Evolutionary conservation across 1,284 basidiomycete genomes (phyloP).

Genomic region (Ganoderma resinaceum): DNA sequence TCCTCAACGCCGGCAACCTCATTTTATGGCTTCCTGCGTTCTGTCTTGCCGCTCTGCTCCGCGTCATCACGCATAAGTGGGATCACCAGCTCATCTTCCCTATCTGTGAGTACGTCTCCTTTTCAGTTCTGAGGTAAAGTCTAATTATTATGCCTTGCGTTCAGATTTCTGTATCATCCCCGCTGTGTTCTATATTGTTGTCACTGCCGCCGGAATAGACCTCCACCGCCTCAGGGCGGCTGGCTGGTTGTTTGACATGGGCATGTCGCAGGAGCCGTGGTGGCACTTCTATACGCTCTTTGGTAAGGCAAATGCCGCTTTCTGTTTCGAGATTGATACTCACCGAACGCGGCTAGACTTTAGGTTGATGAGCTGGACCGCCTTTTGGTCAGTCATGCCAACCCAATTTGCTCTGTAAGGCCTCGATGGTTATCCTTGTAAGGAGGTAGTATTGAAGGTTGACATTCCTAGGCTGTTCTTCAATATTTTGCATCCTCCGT

Average conservation of each 20-base stretch:
- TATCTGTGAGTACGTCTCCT: constrained; percentile 63
- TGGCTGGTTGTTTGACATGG: constrained; percentile 94
- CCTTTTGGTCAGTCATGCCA: constrained; percentile 80
- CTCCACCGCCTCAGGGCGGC: constrained; percentile 64
- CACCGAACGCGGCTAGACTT: constrained; percentile 56
- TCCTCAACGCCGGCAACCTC: constrained; percentile 66
- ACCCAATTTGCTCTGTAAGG: constrained; percentile 80
- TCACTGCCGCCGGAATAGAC: constrained; percentile 69
- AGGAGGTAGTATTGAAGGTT: neutral
- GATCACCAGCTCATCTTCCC: constrained; percentile 95
- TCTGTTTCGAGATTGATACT: neutral
- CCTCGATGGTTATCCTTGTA: neutral
- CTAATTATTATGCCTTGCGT: neutral
- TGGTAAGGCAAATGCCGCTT: constrained; percentile 48
- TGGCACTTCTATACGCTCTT: constrained; percentile 84
- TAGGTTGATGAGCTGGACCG: constrained; percentile 61
- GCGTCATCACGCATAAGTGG: constrained; percentile 83
- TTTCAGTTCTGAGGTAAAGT: neutral
- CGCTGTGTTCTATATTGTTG: constrained; percentile 83
- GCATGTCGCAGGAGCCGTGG: constrained; percentile 70
- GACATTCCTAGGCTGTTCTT: constrained; percentile 72
- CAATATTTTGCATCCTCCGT: constrained; percentile 92
- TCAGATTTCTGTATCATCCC: constrained; percentile 89
- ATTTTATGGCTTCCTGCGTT: constrained; percentile 82
- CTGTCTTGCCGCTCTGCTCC: constrained; percentile 77